These are phyloP conservation scores for Spizellomyces punctatus DNA, from an alignment of 192 early-diverging fungal genomes.

Conservation along the genomic window DNA sequence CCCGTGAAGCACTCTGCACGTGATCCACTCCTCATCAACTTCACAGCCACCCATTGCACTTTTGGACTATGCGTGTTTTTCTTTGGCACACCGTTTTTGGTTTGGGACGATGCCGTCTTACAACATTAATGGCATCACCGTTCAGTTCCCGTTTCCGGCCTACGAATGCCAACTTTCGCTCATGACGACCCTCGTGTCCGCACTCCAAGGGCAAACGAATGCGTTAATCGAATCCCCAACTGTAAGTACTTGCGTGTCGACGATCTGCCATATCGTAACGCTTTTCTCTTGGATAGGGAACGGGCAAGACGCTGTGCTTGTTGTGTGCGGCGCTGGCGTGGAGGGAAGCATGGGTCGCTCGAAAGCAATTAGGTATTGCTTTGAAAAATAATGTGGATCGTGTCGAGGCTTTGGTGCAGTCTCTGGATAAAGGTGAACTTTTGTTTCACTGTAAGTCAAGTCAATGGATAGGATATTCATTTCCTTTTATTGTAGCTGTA, in stretches of 20 bases:
- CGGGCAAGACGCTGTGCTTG: constrained; percentile 78
- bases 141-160: constrained; percentile 69
- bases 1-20: too few relatives aligned
- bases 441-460: not conserved
- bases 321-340: constrained; percentile 73
- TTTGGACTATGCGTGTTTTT: too few relatives aligned
- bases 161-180: constrained; percentile 67
- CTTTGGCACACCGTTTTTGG: too few relatives aligned
- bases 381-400: not conserved
- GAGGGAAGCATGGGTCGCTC: constrained; percentile 49
- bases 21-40: too few relatives aligned
- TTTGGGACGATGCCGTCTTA: constrained; percentile 36
- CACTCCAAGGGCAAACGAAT: constrained; percentile 20
- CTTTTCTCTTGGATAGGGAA: constrained; percentile 69
- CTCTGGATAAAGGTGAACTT: not conserved
- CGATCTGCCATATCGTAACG: constrained; percentile 50
- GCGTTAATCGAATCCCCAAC: constrained; percentile 24
- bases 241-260: not conserved
- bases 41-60: too few relatives aligned
- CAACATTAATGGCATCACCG: constrained; percentile 52
- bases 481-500: not conserved
- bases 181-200: constrained; percentile 61
- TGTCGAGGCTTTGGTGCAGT: not conserved
- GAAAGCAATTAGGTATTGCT: constrained; percentile 16
- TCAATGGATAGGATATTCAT: not conserved